Conservation (phyloP, 768 basidiomycete species). For the Boletus rufocinnamomeus region DNA sequence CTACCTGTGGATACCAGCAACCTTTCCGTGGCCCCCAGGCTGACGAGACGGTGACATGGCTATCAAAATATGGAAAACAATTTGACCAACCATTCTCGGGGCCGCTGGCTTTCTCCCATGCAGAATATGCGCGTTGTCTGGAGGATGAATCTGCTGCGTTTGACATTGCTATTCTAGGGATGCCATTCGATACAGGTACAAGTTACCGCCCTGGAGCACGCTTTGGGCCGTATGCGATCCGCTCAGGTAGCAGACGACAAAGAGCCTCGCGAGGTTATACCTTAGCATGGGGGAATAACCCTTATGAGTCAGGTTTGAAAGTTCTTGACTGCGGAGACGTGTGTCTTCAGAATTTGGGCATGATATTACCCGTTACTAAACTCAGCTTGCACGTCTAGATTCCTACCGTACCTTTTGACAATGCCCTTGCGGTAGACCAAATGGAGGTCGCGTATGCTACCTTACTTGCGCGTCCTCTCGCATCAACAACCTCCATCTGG, state of each 20-base stretch:
- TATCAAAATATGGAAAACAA: conserved; percentile 73
- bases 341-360: neutral
- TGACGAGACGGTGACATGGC: conserved; percentile 49
- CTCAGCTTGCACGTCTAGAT: conserved; percentile 43
- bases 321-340: conserved; percentile 88
- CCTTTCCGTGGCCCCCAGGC: conserved; percentile 7
- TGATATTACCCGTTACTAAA: neutral
- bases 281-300: conserved; percentile 69
- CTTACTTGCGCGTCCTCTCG: conserved; percentile 59
- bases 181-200: conserved; percentile 76
- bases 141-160: conserved; percentile 24
- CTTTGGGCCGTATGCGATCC: conserved; percentile 85
- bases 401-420: conserved; percentile 79
- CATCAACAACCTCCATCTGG: conserved; percentile 26
- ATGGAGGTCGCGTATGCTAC: conserved; percentile 85
- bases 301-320: conserved; percentile 56
- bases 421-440: conserved; percentile 80
- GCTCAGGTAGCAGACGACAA: conserved; percentile 75
- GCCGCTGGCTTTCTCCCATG: conserved; percentile 79
- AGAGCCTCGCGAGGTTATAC: conserved; percentile 62
- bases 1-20: conserved; percentile 16
- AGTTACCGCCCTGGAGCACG: conserved; percentile 65
- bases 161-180: conserved; percentile 76
- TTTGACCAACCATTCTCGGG: conserved; percentile 78
- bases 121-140: conserved; percentile 52